Base-by-base conservation (phyloP, 2,329 filamentous ascomycete genomes). In the Ophiostoma tasmaniense region DNA sequence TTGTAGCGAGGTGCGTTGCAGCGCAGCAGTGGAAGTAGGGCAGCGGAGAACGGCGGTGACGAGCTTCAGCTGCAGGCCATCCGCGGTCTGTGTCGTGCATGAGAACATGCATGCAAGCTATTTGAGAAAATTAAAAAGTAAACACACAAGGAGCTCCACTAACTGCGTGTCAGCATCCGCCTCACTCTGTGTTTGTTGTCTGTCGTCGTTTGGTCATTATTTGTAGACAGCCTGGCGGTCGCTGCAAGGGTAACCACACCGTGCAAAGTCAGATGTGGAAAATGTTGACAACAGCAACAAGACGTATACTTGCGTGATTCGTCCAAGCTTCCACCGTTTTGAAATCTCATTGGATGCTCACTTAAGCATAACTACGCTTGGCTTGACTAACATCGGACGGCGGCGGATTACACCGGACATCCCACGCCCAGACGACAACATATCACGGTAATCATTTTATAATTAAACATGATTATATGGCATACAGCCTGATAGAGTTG, bases 11-110 rank as follows among this genome's bases (percentile, higher is more conserved):
- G 50, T 20, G 6, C 42, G 42, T 45, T n/a, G 42, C 42, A 25
- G 50, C n/a, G 50, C 20, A 52, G 50, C 55, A 30, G 33, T 4
- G 33, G 6, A 8, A 33, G 33, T 5, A 33, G 33, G 8, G 33
- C 8, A 20, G 55, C 55, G 55, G 55, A 61, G 55, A 55, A 61
- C 55, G 55, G 55, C 55, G 55, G 55, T 61, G 55, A 61, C 55
- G 55, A 61, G 22, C 17, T 28, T 25, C 25, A 61, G 22, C 55
- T 61, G 55, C 55, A 61, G 25, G 50, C n/a, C n/a, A 25, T 10
- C 50, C 22, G n/a, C n/a, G 25, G 17, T 20, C 45, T 50, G 45
- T 50, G n/a, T 4, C 22, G 17, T 55, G 50, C 50, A 55, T 55
- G 13, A n/a, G n/a, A 4, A 25, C 50, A 52, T 55, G 50, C 50